Percentiles rank a stretch among this genome's conserved stretches.
phyloP scores from a whole-genome alignment of 2,329 filamentous ascomycete species.

The Cercospora brassicicola region DNA sequence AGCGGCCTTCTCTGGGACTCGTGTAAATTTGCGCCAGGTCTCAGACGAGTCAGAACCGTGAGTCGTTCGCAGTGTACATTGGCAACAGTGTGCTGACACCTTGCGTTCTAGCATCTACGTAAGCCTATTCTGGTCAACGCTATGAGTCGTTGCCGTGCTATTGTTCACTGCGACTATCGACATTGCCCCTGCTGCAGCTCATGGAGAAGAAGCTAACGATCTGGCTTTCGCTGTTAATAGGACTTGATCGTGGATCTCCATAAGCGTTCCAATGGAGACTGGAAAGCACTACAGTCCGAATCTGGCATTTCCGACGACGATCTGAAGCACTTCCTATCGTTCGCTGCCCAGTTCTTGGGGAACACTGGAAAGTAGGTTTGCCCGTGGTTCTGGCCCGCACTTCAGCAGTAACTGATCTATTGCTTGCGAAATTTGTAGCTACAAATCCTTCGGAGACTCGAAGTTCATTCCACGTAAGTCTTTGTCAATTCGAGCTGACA shows the following conservation, averaged over 20 bases:
- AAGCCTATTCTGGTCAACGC: not conserved
- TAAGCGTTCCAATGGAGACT: constrained; percentile 49
- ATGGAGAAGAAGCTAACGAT: not conserved
- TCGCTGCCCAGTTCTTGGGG: constrained; percentile 53
- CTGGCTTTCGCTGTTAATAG: constrained; percentile 43
- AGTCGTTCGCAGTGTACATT: not conserved
- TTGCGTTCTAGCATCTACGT: not conserved
- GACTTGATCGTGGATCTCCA: constrained; percentile 57
- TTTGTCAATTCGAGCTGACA: not conserved
- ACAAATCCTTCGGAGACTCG: constrained; percentile 40
- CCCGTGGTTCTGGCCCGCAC: not conserved
- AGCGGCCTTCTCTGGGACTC: constrained; percentile 51
- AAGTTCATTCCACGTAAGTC: constrained; percentile 51
- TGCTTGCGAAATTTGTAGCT: constrained; percentile 5
- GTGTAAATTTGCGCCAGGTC: constrained; percentile 55
- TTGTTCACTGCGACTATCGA: not conserved
- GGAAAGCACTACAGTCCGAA: constrained; percentile 47
- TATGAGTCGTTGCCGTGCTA: not conserved
- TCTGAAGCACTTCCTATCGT: constrained; percentile 44
- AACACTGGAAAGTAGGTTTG: constrained; percentile 53
- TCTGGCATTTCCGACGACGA: constrained; percentile 46
- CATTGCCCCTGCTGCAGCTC: not conserved
- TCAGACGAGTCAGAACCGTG: constrained; percentile 51
- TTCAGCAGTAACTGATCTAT: not conserved
- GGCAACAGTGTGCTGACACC: not conserved